Percentiles rank a stretch among this genome's conserved stretches.
phyloP scores from a whole-genome alignment of 2,329 filamentous ascomycete genomes.

The Pseudogymnoascus sp. region DNA sequence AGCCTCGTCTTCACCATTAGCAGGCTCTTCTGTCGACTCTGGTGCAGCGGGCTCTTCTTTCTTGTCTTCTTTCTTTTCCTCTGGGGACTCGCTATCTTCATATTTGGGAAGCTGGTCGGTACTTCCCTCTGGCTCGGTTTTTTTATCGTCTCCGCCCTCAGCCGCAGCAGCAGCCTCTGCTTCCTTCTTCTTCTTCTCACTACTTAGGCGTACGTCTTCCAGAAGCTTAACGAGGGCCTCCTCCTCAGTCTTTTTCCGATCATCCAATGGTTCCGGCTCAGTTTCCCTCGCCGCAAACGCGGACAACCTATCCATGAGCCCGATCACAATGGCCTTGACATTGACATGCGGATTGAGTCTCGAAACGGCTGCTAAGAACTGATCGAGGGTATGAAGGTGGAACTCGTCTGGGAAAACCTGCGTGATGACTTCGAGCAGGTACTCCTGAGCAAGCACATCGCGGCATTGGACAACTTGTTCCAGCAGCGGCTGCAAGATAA shows the following conservation, averaged over 20 bases:
- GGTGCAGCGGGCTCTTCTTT: constrained; percentile 29
- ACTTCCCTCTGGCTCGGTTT: constrained; percentile 23
- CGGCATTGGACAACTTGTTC: constrained; percentile 98
- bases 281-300: constrained; percentile 89
- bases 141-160: constrained; percentile 13
- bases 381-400: constrained; percentile 91
- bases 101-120: constrained; percentile 16
- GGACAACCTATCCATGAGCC: constrained; percentile 91
- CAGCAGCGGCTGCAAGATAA: constrained; percentile 77
- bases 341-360: constrained; percentile 94
- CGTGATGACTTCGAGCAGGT: constrained; percentile 94
- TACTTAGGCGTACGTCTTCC: constrained; percentile 65
- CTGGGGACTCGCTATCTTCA: constrained; percentile 26
- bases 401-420: constrained; percentile 99
- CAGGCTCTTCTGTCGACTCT: constrained; percentile 15
- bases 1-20: constrained; percentile 34
- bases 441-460: constrained; percentile 94
- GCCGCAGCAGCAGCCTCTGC: constrained; percentile 5
- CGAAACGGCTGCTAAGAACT: constrained; percentile 87
- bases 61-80: constrained; percentile 40
- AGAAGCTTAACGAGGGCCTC: constrained; percentile 72
- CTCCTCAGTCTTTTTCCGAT: constrained; percentile 70
- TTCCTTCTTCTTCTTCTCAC: constrained; percentile 35
- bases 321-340: constrained; percentile 95
- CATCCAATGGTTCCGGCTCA: constrained; percentile 58